Base-by-base conservation (phyloP, 148 eudicot genomes). In the Persicaria maculosa region DNA sequence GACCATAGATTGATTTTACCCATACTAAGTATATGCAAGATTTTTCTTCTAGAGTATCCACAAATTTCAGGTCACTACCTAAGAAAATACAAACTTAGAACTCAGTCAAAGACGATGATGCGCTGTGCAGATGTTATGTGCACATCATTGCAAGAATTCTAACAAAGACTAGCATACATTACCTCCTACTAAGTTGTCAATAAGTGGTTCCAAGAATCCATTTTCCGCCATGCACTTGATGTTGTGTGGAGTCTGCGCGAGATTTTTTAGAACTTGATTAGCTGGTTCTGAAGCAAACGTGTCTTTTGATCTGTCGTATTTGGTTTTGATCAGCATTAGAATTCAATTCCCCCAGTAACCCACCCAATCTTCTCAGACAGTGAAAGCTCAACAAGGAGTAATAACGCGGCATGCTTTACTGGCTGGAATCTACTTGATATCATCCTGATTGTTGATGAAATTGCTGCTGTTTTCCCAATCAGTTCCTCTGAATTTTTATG, bases 201-300 rank as follows among this genome's bases (percentile, higher is more conserved):
- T 81, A 61, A 93, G 84, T 6, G 97, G 93, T 58, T 93, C 90
- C 76, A 87, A 72, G 74, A 79, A 82, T 73, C 97, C 97, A 80
- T 88, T 88, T 80, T 90, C 96, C 58, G 93, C 97, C 97, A 93
- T 90, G 64, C 79, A 74, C 79, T 85, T 93, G 81, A 93, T 83
- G 81, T 93, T 88, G 46, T 62, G 72, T 3, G 87, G 82, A 79
- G 79, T 78, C 57, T 47, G 82, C 79, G 85, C 90, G 83, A 93
- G 76, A 75, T 88, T 87, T 78, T 75, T 84, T 75, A 93, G 75
- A 75, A 90, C 77, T 78, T 87, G 83, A 73, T 84, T 87, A 45
- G 93, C 88, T 77, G 52, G 87, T 76, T 74, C 77, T 14, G 70
- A 74, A n/a, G 71, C 77, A 62, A 74, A 74, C 9, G 19, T 20